Evolutionary conservation across 495 filamentous ascomycete species (phyloP), one percentile per base, ranked within the genome.

Genomic region (Penicillium mononematosum): DNA sequence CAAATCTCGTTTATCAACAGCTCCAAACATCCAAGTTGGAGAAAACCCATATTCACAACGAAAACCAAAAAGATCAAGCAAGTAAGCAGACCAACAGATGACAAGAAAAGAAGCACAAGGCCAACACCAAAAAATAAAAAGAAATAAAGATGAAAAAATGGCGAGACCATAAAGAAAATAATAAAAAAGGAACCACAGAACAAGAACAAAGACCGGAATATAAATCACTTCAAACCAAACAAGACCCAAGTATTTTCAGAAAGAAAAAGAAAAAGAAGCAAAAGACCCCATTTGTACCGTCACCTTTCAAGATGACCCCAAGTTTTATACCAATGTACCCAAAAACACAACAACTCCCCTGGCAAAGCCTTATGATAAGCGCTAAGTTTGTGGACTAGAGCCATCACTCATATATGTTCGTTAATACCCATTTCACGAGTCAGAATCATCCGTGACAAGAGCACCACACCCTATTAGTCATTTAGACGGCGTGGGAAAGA

Each of bases 361-460:
- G 54, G 52, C 58, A 65, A 60, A 49, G 51, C 59, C 54, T 50
- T 53, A 43, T 57, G 53, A 59, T 41, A 44, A 57, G 58, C 55
- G 59, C 55, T 56, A 58, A 36, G 51, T 59, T 52, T 67, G 57
- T 41, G 46, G 55, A 36, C 58, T 58, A 58, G 43, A 65, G 62
- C 65, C 65, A 65, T 68, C 52, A 68, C 58, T 68, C 66, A 58
- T 68, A 29, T 36, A 54, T 50, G 39, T 31, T 68, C 66, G 53
- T 68, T 66, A 61, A 36, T 36, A 31, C 47, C 34, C 52, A 34
- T 29, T 14, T 41, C 12, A 42, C 29, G n/a, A 54, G 19, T 16
- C 25, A 56, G 32, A 27, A 19, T 53, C 46, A 31, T 46, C 44
- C 39, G 19, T 56, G 38, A 44, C 48, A 24, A 25, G 22, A 16